Base-by-base conservation (phyloP, 1,139 yeast genomes). In the Lodderomyces theae region DNA sequence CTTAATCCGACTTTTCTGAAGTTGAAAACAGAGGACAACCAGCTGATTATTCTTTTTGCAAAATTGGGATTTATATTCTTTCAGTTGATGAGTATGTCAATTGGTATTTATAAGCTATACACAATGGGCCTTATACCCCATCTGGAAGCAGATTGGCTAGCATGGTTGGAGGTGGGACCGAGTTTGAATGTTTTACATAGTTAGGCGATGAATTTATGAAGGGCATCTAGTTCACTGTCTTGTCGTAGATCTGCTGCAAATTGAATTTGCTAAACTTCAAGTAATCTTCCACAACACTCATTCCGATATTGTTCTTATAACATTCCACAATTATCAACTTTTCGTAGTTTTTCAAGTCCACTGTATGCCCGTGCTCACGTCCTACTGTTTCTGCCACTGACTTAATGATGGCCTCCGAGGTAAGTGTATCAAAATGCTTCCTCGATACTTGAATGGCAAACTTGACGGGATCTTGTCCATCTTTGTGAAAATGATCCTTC, bases 81-180 rank as follows among this genome's bases (percentile, higher is more conserved):
- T 49, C 92, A 87, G 50, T 43, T 83, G 38, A 74, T 77, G 13
- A 75, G 83, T 39, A 71, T 90, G 67, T 77, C 70, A 4, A 79
- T 89, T 31, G 98, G 97, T 4, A 57, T 89, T 15, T 89, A 89
- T 78, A 92, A 92, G 61, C 64, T 92, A 49, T 82, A 86, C 52
- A 69, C 74, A 22, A 88, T 92, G 97, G 97, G 97, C 0, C 69
- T 92, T 49, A 79, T 92, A 46, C 98, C 98, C 18, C 87, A 85
- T 52, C 82, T 81, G 31, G 76, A 76, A 38, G 84, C 95, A 47
- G 98, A 92, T 56, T 92, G 97, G 97, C 66, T 92, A 24, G 82
- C 90, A 3, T 90, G 95, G 89, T 94, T 87, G 56, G 51, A 46
- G 22, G 54, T 56, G 24, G 53, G 57, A 2, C 26, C 35, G 3